Evolutionary conservation across 1,284 basidiomycete species (phyloP).

Genomic region (Ustilago crameri): DNA sequence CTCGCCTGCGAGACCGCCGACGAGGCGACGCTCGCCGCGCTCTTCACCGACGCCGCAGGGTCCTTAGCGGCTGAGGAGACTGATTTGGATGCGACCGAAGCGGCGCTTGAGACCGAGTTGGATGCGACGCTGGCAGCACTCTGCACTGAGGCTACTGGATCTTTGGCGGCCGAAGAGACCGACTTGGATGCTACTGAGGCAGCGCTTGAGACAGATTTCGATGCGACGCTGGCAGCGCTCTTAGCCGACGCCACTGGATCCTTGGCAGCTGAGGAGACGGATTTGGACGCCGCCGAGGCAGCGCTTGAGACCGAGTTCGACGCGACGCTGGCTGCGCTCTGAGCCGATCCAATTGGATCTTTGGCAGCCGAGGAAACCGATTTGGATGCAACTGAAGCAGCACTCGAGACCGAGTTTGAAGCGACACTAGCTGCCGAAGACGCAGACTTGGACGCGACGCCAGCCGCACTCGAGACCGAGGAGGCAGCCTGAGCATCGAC

Average conservation of each 20-base stretch:
- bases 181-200: slow-evolving; percentile 1
- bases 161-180: background rate
- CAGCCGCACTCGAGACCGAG: slow-evolving; percentile 6
- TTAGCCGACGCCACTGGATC: too few species aligned
- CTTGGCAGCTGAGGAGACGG: background rate
- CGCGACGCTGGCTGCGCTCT: background rate
- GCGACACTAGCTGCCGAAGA: slow-evolving; percentile 12
- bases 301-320: slow-evolving; percentile 13
- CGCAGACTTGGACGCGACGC: slow-evolving; percentile 8
- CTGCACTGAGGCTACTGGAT: background rate
- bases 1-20: background rate
- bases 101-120: background rate
- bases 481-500: slow-evolving; percentile 4
- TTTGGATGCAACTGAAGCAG: slow-evolving; percentile 7
- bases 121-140: background rate
- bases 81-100: background rate
- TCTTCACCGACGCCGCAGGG: background rate
- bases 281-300: slow-evolving; percentile 6
- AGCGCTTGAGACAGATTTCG: background rate
- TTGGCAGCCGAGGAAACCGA: slow-evolving; percentile 3
- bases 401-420: background rate
- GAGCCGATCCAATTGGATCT: background rate
- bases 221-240: background rate
- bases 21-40: background rate
- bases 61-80: background rate